A percentile compares a stretch with the other conserved stretches of the same genome.
phyloP scores from a whole-genome alignment of 176 grass and related monocot species.

The Carex cristatella region DNA sequence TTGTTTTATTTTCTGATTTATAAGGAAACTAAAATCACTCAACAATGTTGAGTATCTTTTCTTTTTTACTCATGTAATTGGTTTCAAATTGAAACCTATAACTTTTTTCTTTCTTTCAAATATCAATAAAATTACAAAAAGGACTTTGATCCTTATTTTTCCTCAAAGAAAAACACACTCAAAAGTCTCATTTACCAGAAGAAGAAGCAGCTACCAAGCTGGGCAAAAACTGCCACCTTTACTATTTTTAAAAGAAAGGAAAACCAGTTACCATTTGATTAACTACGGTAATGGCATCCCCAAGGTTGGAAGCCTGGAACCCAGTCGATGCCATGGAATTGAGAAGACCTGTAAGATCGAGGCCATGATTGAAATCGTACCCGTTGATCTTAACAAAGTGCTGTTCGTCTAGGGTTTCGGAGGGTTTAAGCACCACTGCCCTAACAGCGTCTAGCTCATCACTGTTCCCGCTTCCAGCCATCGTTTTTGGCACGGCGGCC shows the following conservation, averaged over 20 bases:
- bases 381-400: constrained; percentile 57
- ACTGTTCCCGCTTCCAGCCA: constrained; percentile 7
- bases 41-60: too few relatives aligned
- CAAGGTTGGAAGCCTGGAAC: constrained; percentile 83
- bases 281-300: constrained; percentile 57
- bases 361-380: constrained; percentile 53
- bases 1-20: too few relatives aligned
- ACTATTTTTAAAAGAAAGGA: background rate
- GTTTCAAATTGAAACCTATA: too few relatives aligned
- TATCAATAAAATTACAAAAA: too few relatives aligned
- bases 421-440: constrained; percentile 66
- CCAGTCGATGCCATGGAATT: constrained; percentile 48
- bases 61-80: too few relatives aligned
- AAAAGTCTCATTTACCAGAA: background rate
- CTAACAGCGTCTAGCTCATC: constrained; percentile 43
- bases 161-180: too few relatives aligned
- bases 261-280: constrained; percentile 55
- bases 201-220: background rate
- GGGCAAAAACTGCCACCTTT: background rate
- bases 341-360: constrained; percentile 49
- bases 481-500: background rate
- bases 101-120: too few relatives aligned
- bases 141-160: too few relatives aligned
- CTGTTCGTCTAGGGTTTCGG: constrained; percentile 46
- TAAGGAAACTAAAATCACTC: too few relatives aligned